Percentiles rank a stretch among this genome's conserved stretches.
These are phyloP conservation scores for Grigorovia yakushimaensis DNA, from an alignment of 805 yeast species.

Conservation along the genomic window DNA sequence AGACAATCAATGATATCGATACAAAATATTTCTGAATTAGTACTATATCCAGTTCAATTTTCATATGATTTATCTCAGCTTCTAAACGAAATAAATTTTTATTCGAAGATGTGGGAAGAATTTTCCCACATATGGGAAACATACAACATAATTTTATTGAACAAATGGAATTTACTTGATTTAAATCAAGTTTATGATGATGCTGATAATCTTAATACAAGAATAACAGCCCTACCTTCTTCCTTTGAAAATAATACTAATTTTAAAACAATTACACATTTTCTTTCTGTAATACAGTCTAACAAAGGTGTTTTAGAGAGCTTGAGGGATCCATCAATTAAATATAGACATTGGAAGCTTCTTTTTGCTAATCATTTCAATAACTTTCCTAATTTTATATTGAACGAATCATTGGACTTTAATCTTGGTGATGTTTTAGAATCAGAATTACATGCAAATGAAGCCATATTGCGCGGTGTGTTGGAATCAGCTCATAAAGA, in stretches of 20 bases:
- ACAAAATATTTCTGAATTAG: background rate
- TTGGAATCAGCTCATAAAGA: slow-evolving; percentile 67
- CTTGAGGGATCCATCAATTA: slow-evolving; percentile 47
- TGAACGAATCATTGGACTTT: slow-evolving; percentile 13
- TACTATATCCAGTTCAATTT: background rate
- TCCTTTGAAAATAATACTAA: background rate
- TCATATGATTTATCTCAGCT: background rate
- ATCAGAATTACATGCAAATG: slow-evolving; percentile 40
- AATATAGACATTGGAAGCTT: slow-evolving; percentile 56
- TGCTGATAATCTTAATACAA: background rate
- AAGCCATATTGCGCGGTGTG: slow-evolving; percentile 36
- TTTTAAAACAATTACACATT: background rate
- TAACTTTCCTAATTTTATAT: slow-evolving; percentile 13
- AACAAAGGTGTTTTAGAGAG: background rate
- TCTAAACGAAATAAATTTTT: background rate
- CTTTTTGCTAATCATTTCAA: slow-evolving; percentile 32
- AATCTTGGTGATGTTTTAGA: slow-evolving; percentile 55
- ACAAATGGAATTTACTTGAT: background rate
- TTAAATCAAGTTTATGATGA: background rate
- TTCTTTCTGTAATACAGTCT: background rate
- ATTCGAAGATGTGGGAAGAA: background rate
- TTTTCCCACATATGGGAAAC: background rate
- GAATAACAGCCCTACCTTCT: background rate
- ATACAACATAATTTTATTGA: background rate
- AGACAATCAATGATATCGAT: background rate